Conservation (phyloP, 768 basidiomycete genomes). For the Termitomyces sp. region DNA sequence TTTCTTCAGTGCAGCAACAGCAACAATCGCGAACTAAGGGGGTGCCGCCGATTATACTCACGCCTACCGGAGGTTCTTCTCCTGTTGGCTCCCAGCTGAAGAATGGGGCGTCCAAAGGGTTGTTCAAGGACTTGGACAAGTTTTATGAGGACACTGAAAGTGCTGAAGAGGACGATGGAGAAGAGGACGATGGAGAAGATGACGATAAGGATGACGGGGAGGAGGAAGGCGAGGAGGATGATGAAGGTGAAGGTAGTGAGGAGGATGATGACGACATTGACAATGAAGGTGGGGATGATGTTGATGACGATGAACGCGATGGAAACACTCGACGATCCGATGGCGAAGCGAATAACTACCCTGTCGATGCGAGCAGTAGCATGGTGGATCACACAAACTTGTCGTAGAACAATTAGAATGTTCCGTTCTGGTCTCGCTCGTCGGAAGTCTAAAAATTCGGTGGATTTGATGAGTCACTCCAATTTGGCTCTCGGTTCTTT, state of each 20-base stretch:
- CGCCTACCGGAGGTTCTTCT: slow-evolving; percentile 45
- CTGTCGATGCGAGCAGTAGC: not conserved
- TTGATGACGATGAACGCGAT: not conserved
- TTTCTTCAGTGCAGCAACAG: slow-evolving; percentile 29
- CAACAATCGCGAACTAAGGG: slow-evolving; percentile 18
- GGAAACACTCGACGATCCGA: not conserved
- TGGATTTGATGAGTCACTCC: not conserved
- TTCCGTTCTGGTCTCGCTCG: not conserved
- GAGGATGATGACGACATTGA: slow-evolving; percentile 3
- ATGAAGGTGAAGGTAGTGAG: slow-evolving; percentile 11
- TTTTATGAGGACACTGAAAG: slow-evolving; percentile 61
- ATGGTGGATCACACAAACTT: not conserved
- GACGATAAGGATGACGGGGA: slow-evolving; percentile 25
- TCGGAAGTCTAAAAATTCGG: not conserved
- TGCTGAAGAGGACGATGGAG: slow-evolving; percentile 23
- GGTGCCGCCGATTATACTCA: slow-evolving; percentile 50
- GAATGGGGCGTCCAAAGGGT: slow-evolving; percentile 34
- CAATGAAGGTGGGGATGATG: not conserved
- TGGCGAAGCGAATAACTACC: not conserved
- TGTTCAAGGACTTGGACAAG: slow-evolving; percentile 62
- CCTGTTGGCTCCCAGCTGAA: slow-evolving; percentile 36
- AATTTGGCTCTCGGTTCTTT: not conserved
- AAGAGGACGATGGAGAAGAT: slow-evolving; percentile 21
- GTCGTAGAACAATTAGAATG: not conserved
- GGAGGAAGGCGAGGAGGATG: slow-evolving; percentile 22